Base-by-base conservation (phyloP, 345 rosid species). In the Abelmoschus esculentus region DNA sequence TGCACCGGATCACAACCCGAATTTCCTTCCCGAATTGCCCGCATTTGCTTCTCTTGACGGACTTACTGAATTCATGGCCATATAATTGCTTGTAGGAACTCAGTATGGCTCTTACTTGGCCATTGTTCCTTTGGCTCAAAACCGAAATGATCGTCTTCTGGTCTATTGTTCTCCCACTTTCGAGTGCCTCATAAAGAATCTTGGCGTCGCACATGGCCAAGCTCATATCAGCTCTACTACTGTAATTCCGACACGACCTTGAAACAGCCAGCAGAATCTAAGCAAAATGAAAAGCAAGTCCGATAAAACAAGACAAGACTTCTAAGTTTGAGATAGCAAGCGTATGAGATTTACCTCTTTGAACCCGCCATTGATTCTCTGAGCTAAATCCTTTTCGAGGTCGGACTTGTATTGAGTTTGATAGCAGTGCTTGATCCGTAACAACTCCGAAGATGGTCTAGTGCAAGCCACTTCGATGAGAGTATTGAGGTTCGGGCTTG, bases 151-250 rank as follows among this genome's bases (percentile, higher is more conserved):
- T 74, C 12, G 72, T 67, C 70, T 29, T 78, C 54, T 67, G 70
- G 54, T 78, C 80, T 13, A 73, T 58, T 69, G 50, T 74, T 42
- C 61, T 70, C 6, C 74, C 72, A 13, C 74, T 73, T 47, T 74
- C 75, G 1, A 78, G 54, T 6, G 80, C 77, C 19, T 50, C 53
- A 1, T 49, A 49, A 14, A 49, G 53, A 4, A 17, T 49, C 70
- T 78, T 78, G 10, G 77, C 77, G 61, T 77, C 77, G 38, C 80
- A 77, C 67, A 73, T 64, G 36, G 80, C 77, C 69, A 77, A 22
- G 74, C 80, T 70, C 47, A 52, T 66, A 71, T 77, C 77, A 0
- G 69, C 77, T 53, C 58, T 73, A 56, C 67, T 29, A 14, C 29
- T 28, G n/a, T 49, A 49, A 49, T 49, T 49, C 18, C n/a, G 53